Percentiles rank a stretch among this genome's conserved stretches.
Conservation (phyloP, 352 stramenopile genomes). For the Phytophthora litchii region DNA sequence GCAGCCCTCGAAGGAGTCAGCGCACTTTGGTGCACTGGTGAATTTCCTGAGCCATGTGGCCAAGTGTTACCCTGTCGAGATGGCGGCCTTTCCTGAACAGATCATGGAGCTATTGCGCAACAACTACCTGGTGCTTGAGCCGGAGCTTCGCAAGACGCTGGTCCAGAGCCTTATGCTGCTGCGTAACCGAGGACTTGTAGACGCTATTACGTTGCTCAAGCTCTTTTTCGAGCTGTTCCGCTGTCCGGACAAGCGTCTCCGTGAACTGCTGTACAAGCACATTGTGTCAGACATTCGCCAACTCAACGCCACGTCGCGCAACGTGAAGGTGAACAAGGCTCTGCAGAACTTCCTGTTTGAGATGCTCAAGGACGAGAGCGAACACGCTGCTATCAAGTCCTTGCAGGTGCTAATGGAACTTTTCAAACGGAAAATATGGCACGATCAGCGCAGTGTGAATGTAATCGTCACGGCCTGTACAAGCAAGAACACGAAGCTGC, state of each 20-base stretch:
- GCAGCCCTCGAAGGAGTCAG: slow-evolving; percentile 90
- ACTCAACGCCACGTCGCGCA: slow-evolving; percentile 90
- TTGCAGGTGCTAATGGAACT: slow-evolving; percentile 95
- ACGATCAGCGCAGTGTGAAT: slow-evolving; percentile 96
- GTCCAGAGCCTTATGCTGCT: slow-evolving; percentile 96
- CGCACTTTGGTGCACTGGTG: slow-evolving; percentile 95
- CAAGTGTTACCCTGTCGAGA: slow-evolving; percentile 89
- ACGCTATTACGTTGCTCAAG: slow-evolving; percentile 93
- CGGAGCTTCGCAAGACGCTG: slow-evolving; percentile 93
- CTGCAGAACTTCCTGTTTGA: slow-evolving; percentile 96
- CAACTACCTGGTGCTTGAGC: slow-evolving; percentile 90
- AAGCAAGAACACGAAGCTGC: slow-evolving; percentile 86
- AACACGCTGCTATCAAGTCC: slow-evolving; percentile 87
- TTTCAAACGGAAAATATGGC: slow-evolving; percentile 97
- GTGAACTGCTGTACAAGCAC: slow-evolving; percentile 95
- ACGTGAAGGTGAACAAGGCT: slow-evolving; percentile 95
- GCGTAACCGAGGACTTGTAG: slow-evolving; percentile 93
- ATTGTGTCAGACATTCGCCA: slow-evolving; percentile 95
- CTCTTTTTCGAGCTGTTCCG: slow-evolving; percentile 98
- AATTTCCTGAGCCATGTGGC: slow-evolving; percentile 96
- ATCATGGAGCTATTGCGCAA: slow-evolving; percentile 93
- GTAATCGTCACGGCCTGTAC: slow-evolving; percentile 94
- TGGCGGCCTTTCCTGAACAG: slow-evolving; percentile 87
- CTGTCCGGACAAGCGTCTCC: slow-evolving; percentile 95
- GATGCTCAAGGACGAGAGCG: slow-evolving; percentile 92